Evolutionary conservation across 495 filamentous ascomycete species (phyloP).

Genomic region (Aspergillus bertholletiae): DNA sequence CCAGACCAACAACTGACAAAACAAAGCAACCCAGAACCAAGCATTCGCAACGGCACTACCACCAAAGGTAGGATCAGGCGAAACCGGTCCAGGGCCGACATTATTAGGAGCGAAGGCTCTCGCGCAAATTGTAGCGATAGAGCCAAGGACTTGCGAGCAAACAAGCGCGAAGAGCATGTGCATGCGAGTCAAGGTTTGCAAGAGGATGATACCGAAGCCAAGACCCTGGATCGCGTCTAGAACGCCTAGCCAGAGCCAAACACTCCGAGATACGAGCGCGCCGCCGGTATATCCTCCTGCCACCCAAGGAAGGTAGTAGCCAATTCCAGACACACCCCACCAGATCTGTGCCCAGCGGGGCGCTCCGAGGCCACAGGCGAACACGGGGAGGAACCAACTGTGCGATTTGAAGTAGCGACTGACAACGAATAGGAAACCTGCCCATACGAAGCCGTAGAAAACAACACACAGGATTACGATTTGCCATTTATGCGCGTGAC

Average conservation of each 20-base stretch:
- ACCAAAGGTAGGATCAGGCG: slow-evolving; percentile 39
- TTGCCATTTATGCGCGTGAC: slow-evolving; percentile 40
- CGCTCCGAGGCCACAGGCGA: slow-evolving; percentile 46
- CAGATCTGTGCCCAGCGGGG: slow-evolving; percentile 48
- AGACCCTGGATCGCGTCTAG: slow-evolving; percentile 45
- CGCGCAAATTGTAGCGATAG: slow-evolving; percentile 44
- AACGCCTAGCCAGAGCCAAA: slow-evolving; percentile 51
- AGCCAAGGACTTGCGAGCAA: slow-evolving; percentile 47
- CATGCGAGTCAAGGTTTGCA: slow-evolving; percentile 46
- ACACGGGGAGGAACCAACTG: slow-evolving; percentile 47
- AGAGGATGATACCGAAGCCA: slow-evolving; percentile 47
- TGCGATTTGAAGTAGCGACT: slow-evolving; percentile 38
- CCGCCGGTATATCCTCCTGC: slow-evolving; percentile 36
- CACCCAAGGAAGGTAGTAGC: slow-evolving; percentile 44
- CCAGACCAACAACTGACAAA: slow-evolving; percentile 60
- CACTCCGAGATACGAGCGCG: slow-evolving; percentile 37
- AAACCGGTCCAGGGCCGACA: slow-evolving; percentile 41
- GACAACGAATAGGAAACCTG: slow-evolving; percentile 36
- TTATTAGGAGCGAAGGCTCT: slow-evolving; percentile 43
- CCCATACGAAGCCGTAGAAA: slow-evolving; percentile 45
- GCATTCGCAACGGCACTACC: slow-evolving; percentile 47
- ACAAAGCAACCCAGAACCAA: slow-evolving; percentile 64
- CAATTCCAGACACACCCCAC: slow-evolving; percentile 45
- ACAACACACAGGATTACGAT: slow-evolving; percentile 40
- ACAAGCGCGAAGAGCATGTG: slow-evolving; percentile 47